phyloP scores from a whole-genome alignment of 306 rosid species.

The Cicer pinnatifidum region DNA sequence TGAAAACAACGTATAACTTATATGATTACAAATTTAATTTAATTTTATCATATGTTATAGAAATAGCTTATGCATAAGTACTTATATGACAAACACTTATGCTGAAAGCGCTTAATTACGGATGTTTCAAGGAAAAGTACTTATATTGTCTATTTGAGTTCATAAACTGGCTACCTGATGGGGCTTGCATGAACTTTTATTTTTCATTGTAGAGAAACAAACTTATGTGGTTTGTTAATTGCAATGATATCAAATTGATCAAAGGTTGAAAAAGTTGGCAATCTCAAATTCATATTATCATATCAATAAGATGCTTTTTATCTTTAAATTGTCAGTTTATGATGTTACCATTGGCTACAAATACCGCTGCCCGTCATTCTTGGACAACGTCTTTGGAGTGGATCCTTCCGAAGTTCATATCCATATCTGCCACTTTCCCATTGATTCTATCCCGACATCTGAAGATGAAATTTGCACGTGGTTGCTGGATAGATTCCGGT shows the following conservation, averaged over 20 bases:
- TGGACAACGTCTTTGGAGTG: conserved; percentile 74
- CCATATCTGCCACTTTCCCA: conserved; percentile 53
- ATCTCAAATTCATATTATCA: not conserved
- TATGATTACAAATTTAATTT: too few species aligned
- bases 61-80: too few species aligned
- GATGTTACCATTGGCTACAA: conserved; percentile 79
- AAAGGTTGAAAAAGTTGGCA: not conserved
- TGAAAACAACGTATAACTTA: too few species aligned
- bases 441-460: conserved; percentile 59
- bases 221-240: not conserved
- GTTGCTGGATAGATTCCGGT: conserved; percentile 58
- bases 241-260: not conserved
- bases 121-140: not conserved
- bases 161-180: conserved; percentile 18
- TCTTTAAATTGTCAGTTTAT: conserved; percentile 60
- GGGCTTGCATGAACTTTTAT: not conserved
- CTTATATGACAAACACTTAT: too few species aligned
- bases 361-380: conserved; percentile 69
- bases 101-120: too few species aligned
- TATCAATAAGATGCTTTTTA: not conserved
- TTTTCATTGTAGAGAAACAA: not conserved
- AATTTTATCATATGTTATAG: too few species aligned
- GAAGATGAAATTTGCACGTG: conserved; percentile 60
- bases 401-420: conserved; percentile 85
- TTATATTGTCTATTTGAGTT: conserved; percentile 21